Conservation (phyloP, 83 land plant species). For the Thuja plicata region DNA sequence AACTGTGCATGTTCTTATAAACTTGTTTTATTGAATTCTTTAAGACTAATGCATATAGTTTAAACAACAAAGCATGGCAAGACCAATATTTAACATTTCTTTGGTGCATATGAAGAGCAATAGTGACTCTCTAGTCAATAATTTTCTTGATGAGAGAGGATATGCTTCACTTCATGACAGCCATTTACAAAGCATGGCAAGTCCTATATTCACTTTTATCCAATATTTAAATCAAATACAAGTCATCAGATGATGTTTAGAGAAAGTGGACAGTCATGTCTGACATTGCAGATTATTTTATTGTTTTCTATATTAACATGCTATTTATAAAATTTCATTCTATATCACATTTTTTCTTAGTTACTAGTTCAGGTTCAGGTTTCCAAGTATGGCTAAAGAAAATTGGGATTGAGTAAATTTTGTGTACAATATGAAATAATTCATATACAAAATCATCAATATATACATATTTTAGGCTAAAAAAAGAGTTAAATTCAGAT, state of each 20-base stretch:
- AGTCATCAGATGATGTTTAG: background rate
- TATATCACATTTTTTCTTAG: too few relatives aligned
- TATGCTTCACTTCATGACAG: background rate
- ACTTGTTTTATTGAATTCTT: background rate
- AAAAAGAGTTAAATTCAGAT: too few relatives aligned
- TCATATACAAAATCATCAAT: too few relatives aligned
- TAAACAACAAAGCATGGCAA: background rate
- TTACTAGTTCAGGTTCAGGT: too few relatives aligned
- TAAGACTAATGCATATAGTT: background rate
- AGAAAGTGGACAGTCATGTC: background rate
- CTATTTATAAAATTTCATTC: too few relatives aligned
- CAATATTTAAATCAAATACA: background rate
- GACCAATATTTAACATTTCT: background rate
- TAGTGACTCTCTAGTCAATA: background rate
- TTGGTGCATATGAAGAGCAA: background rate
- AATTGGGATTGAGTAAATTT: too few relatives aligned
- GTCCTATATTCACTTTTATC: background rate
- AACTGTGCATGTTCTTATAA: too few relatives aligned
- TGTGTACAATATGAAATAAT: too few relatives aligned
- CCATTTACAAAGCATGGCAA: background rate
- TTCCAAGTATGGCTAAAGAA: too few relatives aligned
- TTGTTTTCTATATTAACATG: background rate
- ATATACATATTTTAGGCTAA: too few relatives aligned
- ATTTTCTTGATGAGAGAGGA: background rate
- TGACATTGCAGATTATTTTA: background rate